Evolutionary conservation across 208 protist species (phyloP), one percentile per base, ranked within the genome.

Genomic region (Porcisia deanei): DNA sequence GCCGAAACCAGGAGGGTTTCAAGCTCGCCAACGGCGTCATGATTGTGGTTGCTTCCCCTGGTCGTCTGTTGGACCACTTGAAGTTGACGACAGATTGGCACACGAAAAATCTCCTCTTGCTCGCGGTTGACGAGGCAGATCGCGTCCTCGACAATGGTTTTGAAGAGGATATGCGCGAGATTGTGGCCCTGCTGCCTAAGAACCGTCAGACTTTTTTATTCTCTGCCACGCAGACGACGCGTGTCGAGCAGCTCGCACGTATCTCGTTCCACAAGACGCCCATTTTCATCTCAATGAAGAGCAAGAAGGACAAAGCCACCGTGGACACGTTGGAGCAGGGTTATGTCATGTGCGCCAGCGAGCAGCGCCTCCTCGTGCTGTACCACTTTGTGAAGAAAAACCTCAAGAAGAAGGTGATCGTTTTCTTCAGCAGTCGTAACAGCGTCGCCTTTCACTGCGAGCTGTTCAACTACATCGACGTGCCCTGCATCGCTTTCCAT

Each of bases 381-480:
- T 99, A 99, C 87, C 98, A 99, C 53, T 99, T 99, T 88, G 89
- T 99, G 8, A 99, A 99, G 87, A 99, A 98, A 77, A 99, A 99
- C 86, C 55, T 97, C 43, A 98, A 98, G 78, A 99, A 99, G 85
- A 98, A 99, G 84, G 88, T 99, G 45, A 99, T 99, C 82, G 99
- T 99, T 74, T 99, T 99, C 88, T 98, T 99, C 64, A 99, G 96
- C 71, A 98, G 93, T 57, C 98, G 99, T 83, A 99, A 99, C 81
- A 92, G 93, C 60, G 99, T 99, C 59, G 99, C 99, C 89, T 99
- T 98, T 88, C 97, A 99, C 87, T 98, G 98, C 72, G 99, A 99
- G 84, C 89, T 99, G 4, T 97, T 99, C 77, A 99, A 99, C 91
- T 99, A 99, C 91, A 99, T 99, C 76, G 98, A 99, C 87, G 93